Percentiles rank a stretch among this genome's conserved stretches.
These are phyloP conservation scores for Quercus lobata DNA, from an alignment of 331 rosid species.

Conservation along the genomic window DNA sequence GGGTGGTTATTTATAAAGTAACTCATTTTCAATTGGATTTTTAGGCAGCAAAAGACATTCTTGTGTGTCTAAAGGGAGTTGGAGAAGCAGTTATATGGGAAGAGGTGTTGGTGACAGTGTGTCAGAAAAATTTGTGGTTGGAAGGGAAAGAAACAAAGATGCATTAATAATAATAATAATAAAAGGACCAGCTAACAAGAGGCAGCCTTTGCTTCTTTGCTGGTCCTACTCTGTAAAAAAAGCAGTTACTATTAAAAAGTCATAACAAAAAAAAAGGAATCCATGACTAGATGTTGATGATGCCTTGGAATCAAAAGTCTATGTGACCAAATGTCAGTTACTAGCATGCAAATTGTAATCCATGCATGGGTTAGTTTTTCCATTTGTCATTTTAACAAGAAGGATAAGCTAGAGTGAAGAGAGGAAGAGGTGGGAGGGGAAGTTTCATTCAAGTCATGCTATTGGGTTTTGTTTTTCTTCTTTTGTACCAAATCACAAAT, in stretches of 20 bases:
- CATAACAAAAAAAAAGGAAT: background rate
- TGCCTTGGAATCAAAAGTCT: background rate
- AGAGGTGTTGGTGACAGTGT: slow-evolving; percentile 20
- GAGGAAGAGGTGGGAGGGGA: no score
- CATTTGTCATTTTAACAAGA: background rate
- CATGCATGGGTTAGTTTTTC: background rate
- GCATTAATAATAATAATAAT: slow-evolving; percentile 16
- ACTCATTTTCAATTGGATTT: no score
- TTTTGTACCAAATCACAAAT: no score
- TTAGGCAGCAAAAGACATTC: background rate
- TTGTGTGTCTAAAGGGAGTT: slow-evolving; percentile 18
- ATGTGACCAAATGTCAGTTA: background rate
- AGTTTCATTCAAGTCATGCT: background rate
- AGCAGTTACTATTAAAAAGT: slow-evolving; percentile 12
- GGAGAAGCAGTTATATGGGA: slow-evolving; percentile 24
- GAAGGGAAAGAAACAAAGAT: slow-evolving; percentile 19
- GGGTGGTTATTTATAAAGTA: no score
- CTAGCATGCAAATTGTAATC: background rate
- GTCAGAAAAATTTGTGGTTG: slow-evolving; percentile 33
- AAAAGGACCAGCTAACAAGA: slow-evolving; percentile 27
- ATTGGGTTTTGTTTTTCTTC: background rate
- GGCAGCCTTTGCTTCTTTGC: slow-evolving; percentile 15
- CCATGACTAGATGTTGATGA: background rate
- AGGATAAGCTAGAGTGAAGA: background rate
- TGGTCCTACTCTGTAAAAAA: slow-evolving; percentile 23